Evolutionary conservation across 2,329 filamentous ascomycete species (phyloP).

Genomic region (Epichloe uncinata): DNA sequence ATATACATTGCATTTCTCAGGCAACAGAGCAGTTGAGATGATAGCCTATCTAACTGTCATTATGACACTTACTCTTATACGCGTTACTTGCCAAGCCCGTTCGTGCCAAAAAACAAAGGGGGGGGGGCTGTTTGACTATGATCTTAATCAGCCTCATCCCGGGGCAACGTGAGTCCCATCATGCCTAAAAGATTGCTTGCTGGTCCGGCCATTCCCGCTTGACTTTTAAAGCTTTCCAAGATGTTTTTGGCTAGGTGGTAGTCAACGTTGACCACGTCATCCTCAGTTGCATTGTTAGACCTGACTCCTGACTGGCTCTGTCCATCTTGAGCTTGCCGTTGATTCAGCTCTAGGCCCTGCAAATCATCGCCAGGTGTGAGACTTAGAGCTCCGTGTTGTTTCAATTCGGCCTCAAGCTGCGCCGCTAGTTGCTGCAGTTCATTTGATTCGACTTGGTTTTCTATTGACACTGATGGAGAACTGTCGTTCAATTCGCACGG

Average conservation of each 20-base stretch:
- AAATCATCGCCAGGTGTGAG: conserved; percentile 28
- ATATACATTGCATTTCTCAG: background rate
- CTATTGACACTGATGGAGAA: background rate
- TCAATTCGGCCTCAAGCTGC: conserved; percentile 59
- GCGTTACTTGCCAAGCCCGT: too few relatives aligned
- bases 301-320: conserved; percentile 4
- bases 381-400: conserved; percentile 16
- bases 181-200: conserved; percentile 76
- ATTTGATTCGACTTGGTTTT: background rate
- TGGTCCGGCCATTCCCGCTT: conserved; percentile 74
- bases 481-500: background rate
- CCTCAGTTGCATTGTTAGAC: conserved; percentile 34
- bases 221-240: conserved; percentile 83
- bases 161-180: conserved; percentile 71
- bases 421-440: conserved; percentile 46
- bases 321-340: conserved; percentile 1
- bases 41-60: too few relatives aligned
- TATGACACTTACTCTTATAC: too few relatives aligned
- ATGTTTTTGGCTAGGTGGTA: conserved; percentile 83
- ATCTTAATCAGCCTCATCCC: conserved; percentile 51
- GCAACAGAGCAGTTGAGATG: background rate
- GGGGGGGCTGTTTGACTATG: background rate
- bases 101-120: background rate
- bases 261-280: conserved; percentile 61
- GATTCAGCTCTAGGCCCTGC: background rate